These are phyloP conservation scores for Pyrenochaeta sp. DNA, from an alignment of 2,329 filamentous ascomycete genomes.

Conservation along the genomic window DNA sequence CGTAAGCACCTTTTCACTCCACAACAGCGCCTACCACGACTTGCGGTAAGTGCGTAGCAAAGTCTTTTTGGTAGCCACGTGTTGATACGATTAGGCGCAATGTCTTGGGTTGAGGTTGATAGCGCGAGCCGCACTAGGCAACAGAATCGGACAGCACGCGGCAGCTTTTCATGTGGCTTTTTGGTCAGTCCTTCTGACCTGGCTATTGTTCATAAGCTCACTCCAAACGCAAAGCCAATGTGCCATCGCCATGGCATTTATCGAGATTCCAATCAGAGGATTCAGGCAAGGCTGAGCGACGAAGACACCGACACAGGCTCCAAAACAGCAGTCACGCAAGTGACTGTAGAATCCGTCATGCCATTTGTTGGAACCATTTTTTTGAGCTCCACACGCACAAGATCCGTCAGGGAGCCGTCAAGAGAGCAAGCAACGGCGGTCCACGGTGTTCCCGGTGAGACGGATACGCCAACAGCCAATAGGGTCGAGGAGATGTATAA, in stretches of 20 bases:
- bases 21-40: not conserved
- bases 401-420: not conserved
- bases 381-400: not conserved
- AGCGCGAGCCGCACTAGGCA: not conserved
- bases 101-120: not conserved
- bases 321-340: not conserved
- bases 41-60: not conserved
- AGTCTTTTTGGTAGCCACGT: not conserved
- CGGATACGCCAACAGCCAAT: not conserved
- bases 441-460: not conserved
- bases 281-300: not conserved
- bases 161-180: not conserved
- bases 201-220: not conserved
- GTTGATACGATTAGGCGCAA: not conserved
- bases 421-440: not conserved
- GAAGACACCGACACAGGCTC: not conserved
- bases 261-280: not conserved
- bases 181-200: not conserved
- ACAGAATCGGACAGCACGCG: not conserved
- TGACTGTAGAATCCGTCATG: not conserved
- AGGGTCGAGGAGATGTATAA: not conserved
- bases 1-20: not conserved
- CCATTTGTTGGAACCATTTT: not conserved
- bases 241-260: not conserved
- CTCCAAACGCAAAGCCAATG: not conserved